Percentiles rank a stretch among this genome's conserved stretches.
Conservation (phyloP, 225 moss, liverwort and hornwort genomes). For the Asterella californica region DNA sequence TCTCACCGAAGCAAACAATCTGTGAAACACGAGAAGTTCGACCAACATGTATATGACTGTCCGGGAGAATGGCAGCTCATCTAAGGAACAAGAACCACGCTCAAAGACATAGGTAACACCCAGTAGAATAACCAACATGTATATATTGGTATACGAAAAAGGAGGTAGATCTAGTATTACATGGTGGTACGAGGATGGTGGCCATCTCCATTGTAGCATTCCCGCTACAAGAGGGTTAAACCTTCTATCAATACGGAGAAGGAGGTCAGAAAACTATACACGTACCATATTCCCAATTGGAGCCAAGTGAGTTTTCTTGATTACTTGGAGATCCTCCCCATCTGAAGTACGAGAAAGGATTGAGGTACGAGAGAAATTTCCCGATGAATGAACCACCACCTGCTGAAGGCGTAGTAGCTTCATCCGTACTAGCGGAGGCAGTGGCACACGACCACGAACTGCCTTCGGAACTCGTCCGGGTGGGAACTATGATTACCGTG, state of each 20-base stretch:
- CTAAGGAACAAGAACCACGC: too few species aligned
- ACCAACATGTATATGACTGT: too few species aligned
- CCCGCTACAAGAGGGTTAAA: neutral
- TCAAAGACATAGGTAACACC: too few species aligned
- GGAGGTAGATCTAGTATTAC: too few species aligned
- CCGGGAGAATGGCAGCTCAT: too few species aligned
- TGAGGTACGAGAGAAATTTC: constrained; percentile 55
- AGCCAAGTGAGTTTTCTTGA: neutral
- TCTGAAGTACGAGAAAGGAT: constrained; percentile 53
- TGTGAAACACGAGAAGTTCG: neutral
- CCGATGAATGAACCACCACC: constrained; percentile 48
- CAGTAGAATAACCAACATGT: too few species aligned
- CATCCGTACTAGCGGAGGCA: constrained; percentile 29
- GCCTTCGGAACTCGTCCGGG: constrained; percentile 36
- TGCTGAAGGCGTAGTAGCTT: constrained; percentile 27
- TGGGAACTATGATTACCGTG: constrained; percentile 51
- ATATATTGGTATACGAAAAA: too few species aligned
- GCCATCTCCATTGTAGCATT: neutral
- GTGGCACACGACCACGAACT: constrained; percentile 39
- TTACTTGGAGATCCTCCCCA: constrained; percentile 35
- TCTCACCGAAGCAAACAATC: neutral
- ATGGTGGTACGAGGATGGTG: neutral
- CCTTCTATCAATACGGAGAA: neutral
- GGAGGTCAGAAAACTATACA: neutral
- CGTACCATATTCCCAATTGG: constrained; percentile 9